Conservation (phyloP, 371 early-diverging fungal genomes). For the Mucor ambiguus region DNA sequence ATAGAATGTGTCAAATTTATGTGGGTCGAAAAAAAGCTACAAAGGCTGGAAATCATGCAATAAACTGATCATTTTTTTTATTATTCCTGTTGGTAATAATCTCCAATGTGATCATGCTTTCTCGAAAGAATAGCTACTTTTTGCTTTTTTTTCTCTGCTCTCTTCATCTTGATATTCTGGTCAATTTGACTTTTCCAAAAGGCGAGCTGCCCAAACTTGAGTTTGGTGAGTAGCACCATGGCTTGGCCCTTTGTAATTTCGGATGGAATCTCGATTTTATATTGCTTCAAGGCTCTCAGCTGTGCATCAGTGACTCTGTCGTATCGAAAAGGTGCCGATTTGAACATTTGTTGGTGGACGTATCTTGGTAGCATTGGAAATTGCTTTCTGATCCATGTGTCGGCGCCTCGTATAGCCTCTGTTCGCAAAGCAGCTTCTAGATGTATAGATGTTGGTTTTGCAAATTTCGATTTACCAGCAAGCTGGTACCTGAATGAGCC, state of each 20-base stretch:
- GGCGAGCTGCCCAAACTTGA: constrained; percentile 47
- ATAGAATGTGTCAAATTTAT: not conserved
- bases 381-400: constrained; percentile 55
- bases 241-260: constrained; percentile 61
- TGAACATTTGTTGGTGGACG: not conserved
- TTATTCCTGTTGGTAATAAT: not conserved
- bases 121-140: constrained; percentile 4
- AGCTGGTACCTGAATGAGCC: constrained; percentile 14
- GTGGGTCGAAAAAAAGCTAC: not conserved
- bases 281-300: constrained; percentile 36
- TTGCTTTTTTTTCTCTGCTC: not conserved
- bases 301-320: constrained; percentile 58
- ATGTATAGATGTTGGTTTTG: constrained; percentile 23
- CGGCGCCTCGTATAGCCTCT: constrained; percentile 62
- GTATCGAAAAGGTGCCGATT: constrained; percentile 58
- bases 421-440: constrained; percentile 45
- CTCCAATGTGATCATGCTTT: not conserved
- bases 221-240: constrained; percentile 54
- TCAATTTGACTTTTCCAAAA: constrained; percentile 26
- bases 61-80: not conserved
- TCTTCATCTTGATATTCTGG: not conserved
- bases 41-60: not conserved
- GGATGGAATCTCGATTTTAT: constrained; percentile 20
- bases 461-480: not conserved
- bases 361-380: not conserved